These are phyloP conservation scores for Podospora bellae-mahoneyi DNA, from an alignment of 495 filamentous ascomycete genomes.

Conservation along the genomic window DNA sequence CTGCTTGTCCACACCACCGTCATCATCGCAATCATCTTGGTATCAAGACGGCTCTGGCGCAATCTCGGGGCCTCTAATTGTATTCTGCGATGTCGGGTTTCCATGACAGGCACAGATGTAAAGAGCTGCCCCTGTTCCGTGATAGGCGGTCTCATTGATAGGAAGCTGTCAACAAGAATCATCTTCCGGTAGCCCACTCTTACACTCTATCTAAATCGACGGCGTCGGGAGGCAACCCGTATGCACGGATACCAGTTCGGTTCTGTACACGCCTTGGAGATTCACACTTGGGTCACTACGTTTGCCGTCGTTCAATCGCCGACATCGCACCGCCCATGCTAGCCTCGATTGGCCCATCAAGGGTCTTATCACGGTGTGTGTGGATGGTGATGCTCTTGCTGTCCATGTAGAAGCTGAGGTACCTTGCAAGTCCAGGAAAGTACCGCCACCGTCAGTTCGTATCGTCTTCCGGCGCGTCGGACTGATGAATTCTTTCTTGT, in stretches of 20 bases:
- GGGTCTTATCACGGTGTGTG: constrained; percentile 12
- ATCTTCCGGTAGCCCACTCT: background rate
- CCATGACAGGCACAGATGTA: background rate
- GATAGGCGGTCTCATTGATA: background rate
- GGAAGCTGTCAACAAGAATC: background rate
- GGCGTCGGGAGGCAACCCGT: constrained; percentile 9
- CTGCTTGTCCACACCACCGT: background rate
- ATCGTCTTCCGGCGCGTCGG: background rate
- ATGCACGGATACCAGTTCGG: constrained; percentile 1
- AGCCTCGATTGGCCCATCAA: constrained; percentile 10
- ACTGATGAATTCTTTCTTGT: background rate
- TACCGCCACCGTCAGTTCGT: background rate
- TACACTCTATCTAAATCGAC: background rate
- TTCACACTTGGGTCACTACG: background rate
- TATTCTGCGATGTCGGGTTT: background rate
- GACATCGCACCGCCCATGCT: constrained; percentile 21
- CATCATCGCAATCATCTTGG: background rate
- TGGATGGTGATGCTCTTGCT: background rate
- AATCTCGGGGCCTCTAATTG: background rate
- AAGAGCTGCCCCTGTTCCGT: background rate
- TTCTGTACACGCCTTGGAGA: background rate
- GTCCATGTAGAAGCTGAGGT: background rate
- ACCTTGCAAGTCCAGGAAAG: background rate
- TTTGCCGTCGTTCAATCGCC: constrained; percentile 19
- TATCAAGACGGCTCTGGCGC: background rate